A percentile compares a stretch with the other conserved stretches of the same genome.
These are phyloP conservation scores for Tolypocladium tundrense DNA, from an alignment of 2,329 filamentous ascomycete genomes.

Conservation along the genomic window DNA sequence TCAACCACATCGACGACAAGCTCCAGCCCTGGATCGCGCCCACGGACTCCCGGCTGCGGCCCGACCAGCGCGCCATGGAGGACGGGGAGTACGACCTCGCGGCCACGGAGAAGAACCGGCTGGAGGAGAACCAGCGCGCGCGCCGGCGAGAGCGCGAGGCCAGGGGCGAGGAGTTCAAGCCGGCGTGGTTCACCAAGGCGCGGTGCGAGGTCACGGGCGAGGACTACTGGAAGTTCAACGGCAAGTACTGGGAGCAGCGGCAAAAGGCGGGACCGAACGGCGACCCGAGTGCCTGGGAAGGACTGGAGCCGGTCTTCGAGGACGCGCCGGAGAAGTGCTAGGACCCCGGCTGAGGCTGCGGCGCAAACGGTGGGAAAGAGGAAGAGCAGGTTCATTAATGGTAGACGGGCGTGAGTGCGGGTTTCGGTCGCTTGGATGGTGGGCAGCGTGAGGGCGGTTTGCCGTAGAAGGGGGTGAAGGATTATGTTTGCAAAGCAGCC, in stretches of 20 bases:
- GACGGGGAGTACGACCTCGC: conserved; percentile 95
- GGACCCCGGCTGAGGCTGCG: not conserved
- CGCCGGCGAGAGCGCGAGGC: conserved; percentile 64
- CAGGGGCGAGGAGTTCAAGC: conserved; percentile 68
- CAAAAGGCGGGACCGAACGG: conserved; percentile 53
- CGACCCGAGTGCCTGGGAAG: conserved; percentile 51
- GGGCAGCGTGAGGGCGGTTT: not conserved
- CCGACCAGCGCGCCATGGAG: conserved; percentile 96
- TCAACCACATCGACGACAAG: conserved; percentile 86
- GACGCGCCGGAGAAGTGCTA: conserved; percentile 8
- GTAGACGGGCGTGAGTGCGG: not conserved
- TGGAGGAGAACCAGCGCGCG: conserved; percentile 84
- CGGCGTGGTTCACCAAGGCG: conserved; percentile 74
- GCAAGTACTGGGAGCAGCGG: conserved; percentile 75
- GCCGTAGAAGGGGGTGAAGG: not conserved
- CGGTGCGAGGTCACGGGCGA: conserved; percentile 74
- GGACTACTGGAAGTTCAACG: conserved; percentile 81
- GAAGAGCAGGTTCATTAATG: not conserved
- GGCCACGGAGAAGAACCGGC: conserved; percentile 83
- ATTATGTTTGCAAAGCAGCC: not conserved
- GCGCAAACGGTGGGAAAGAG: not conserved
- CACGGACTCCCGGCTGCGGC: conserved; percentile 84
- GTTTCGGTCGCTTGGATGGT: not conserved
- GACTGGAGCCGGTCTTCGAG: conserved; percentile 65
- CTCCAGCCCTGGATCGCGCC: conserved; percentile 70